A percentile compares a stretch with the other conserved stretches of the same genome.
These are phyloP conservation scores for Ganoderma lucidum DNA, from an alignment of 1,284 basidiomycete species.

Conservation along the genomic window DNA sequence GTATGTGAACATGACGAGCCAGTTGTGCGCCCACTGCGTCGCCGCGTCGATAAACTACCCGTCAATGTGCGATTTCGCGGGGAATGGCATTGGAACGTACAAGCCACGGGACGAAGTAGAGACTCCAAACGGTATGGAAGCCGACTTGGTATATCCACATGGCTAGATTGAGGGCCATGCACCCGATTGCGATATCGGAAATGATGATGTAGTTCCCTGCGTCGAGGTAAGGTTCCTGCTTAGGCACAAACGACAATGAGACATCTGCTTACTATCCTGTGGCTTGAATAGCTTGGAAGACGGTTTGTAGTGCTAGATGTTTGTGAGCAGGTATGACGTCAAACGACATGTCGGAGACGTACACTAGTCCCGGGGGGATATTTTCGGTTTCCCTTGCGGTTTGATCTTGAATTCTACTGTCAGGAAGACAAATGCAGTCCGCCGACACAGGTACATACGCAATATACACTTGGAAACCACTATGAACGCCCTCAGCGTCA, in stretches of 20 bases:
- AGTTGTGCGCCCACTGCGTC: conserved; percentile 40
- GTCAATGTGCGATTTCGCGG: background rate
- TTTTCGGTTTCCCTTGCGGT: conserved; percentile 46
- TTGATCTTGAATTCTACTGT: conserved; percentile 33
- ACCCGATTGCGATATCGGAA: conserved; percentile 64
- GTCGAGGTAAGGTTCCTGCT: background rate
- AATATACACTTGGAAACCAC: conserved; percentile 47
- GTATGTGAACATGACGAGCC: conserved; percentile 52
- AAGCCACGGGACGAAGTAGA: conserved; percentile 68
- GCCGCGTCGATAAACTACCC: background rate
- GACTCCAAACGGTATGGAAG: conserved; percentile 37
- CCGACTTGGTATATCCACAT: conserved; percentile 47
- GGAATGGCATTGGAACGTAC: conserved; percentile 23
- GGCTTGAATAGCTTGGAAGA: conserved; percentile 44
- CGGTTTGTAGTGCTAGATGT: conserved; percentile 44
- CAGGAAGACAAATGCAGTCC: background rate
- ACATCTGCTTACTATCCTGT: conserved; percentile 35
- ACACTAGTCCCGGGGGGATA: conserved; percentile 46
- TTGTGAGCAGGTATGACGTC: background rate
- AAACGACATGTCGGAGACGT: conserved; percentile 10
- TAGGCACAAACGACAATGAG: background rate
- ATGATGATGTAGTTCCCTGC: conserved; percentile 50
- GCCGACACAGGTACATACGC: conserved; percentile 32
- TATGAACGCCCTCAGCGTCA: conserved; percentile 13
- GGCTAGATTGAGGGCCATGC: conserved; percentile 52